Base-by-base conservation (phyloP, 179 eudicot genomes). In the Beta lomatogona region DNA sequence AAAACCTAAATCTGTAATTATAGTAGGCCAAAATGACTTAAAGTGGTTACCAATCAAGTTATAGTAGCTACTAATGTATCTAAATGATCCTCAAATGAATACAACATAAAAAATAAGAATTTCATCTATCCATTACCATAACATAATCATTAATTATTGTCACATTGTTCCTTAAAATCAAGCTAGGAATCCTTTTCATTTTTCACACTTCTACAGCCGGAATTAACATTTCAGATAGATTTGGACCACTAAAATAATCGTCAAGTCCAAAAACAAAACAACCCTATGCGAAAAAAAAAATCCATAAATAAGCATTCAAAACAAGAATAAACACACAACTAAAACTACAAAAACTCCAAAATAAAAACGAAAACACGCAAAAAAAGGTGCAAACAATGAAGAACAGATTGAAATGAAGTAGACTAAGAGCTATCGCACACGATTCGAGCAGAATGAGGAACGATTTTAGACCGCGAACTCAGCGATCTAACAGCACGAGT, bases 401-500 rank as follows among this genome's bases (percentile, higher is more conserved):
- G 57, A 44, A 79, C 28, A 65, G 25, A n/a, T 41, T 19, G 8
- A 19, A 60, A 55, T 6, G 54, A 85, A 68, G 97, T 87, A 9
- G 98, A 85, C 15, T 91, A 88, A 63, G 89, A 91, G 59, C 90
- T 89, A 81, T 93, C 98, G 79, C 91, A 91, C 2, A 91, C 94
- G 76, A 93, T 81, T 18, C 91, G 81, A 8, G 85, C 83, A 60
- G 85, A 83, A 44, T 86, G 89, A 77, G 88, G 88, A 81, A 59
- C 81, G 64, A 81, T 31, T 57, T 69, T 80, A 4, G 84, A 57
- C 11, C 63, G 68, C 44, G 76, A 84, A 36, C 22, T 80, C 70
- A 71, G 52, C 72, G 88, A 79, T 68, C 78, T 57, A 16, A 81
- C 15, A 22, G 84, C 55, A 9, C 85, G 84, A 55, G 79, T 54